A percentile compares a stretch with the other conserved stretches of the same genome.
Conservation (phyloP, 2,329 filamentous ascomycete genomes). For the Fusarium keratoplasticum region DNA sequence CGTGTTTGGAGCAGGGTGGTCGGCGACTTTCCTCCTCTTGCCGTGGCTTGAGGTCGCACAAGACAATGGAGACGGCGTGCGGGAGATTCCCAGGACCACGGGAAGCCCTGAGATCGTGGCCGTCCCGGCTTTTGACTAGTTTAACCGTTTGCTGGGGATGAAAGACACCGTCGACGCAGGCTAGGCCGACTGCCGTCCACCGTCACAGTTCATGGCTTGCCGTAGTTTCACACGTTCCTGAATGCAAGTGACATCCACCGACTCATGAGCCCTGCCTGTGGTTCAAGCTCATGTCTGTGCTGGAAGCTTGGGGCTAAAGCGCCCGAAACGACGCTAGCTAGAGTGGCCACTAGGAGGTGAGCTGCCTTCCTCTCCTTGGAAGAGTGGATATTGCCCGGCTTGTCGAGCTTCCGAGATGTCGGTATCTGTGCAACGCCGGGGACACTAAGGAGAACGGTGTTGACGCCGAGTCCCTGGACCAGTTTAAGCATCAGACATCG, state of each 20-base stretch:
- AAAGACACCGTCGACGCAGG: conserved; percentile 41
- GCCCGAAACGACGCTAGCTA: conserved; percentile 34
- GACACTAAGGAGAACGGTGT: conserved; percentile 8
- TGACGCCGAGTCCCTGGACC: conserved; percentile 10
- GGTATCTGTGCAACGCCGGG: conserved; percentile 36
- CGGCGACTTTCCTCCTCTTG: conserved; percentile 11
- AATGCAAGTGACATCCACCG: conserved; percentile 44
- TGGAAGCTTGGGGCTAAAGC: conserved; percentile 34
- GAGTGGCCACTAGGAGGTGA: conserved; percentile 24
- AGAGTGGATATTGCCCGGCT: conserved; percentile 42
- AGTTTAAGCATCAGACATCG: conserved; percentile 1
- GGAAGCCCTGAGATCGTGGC: conserved; percentile 44
- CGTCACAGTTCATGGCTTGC: conserved; percentile 45
- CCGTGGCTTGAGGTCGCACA: conserved; percentile 22
- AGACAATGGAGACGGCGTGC: conserved; percentile 36
- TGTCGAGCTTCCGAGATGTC: conserved; percentile 44
- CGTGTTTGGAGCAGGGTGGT: too few relatives aligned
- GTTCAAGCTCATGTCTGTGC: conserved; percentile 32
- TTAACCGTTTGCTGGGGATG: conserved; percentile 38
- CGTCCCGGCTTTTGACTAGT: conserved; percentile 39
- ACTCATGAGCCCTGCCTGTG: conserved; percentile 39
- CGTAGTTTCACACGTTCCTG: conserved; percentile 48
- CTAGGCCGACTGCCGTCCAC: conserved; percentile 44
- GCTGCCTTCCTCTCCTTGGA: conserved; percentile 29
- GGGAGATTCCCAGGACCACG: conserved; percentile 44